Evolutionary conservation across 768 basidiomycete genomes (phyloP).

Genomic region (Tulasnella sp.): DNA sequence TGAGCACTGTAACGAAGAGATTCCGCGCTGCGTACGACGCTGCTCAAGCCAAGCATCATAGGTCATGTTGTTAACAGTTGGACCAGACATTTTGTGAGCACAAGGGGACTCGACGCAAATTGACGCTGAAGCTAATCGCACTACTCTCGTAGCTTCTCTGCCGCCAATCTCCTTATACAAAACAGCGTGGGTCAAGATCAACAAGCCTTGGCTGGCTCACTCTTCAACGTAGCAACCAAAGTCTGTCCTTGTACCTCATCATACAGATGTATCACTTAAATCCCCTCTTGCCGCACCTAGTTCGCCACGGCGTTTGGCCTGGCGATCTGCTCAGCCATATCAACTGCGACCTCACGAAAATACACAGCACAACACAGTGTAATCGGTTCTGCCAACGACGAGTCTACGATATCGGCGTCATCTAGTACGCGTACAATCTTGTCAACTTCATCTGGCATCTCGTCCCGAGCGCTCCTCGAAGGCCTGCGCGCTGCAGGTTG

Average conservation of each 20-base stretch:
- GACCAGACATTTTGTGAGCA: slow-evolving; percentile 11
- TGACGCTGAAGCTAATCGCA: not conserved
- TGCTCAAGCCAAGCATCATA: not conserved
- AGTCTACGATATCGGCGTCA: not conserved
- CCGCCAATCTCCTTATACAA: slow-evolving; percentile 12
- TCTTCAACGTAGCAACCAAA: slow-evolving; percentile 2
- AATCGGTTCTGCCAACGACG: not conserved
- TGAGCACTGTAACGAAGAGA: no score
- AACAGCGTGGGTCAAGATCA: slow-evolving; percentile 10
- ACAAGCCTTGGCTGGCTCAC: slow-evolving; percentile 10
- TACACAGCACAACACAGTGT: not conserved
- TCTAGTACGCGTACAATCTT: not conserved
- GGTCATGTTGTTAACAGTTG: slow-evolving; percentile 4
- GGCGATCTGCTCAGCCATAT: slow-evolving; percentile 9
- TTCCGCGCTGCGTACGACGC: no score
- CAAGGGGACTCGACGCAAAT: not conserved
- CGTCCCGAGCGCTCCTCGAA: not conserved
- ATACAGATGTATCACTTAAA: not conserved
- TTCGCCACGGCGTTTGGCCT: slow-evolving; percentile 8
- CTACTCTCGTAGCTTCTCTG: slow-evolving; percentile 3
- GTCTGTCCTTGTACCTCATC: not conserved
- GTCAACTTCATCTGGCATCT: not conserved
- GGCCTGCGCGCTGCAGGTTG: slow-evolving; percentile 9
- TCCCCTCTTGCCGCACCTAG: not conserved
- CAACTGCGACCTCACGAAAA: not conserved